Conservation (phyloP, 2,329 filamentous ascomycete genomes). For the Dothideomycetes sp. region DNA sequence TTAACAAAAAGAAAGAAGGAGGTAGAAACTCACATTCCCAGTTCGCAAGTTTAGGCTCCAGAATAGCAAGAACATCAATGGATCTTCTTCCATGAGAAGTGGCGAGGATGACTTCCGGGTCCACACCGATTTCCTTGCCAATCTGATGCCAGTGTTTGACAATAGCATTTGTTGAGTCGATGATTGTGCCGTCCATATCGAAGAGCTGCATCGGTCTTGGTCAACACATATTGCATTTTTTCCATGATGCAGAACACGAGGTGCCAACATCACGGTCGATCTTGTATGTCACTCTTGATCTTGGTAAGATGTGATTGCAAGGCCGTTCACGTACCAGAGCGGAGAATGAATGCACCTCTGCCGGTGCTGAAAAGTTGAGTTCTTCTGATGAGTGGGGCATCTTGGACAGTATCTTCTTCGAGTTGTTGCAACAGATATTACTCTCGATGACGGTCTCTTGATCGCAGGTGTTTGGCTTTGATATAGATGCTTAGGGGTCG, state of each 20-base stretch:
- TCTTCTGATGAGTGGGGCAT: slow-evolving; percentile 23
- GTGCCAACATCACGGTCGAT: too few relatives aligned
- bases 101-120: slow-evolving; percentile 73
- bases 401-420: slow-evolving; percentile 10
- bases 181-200: slow-evolving; percentile 76
- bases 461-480: too few relatives aligned
- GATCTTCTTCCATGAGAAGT: slow-evolving; percentile 85
- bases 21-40: slow-evolving; percentile 83
- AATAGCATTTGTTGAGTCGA: slow-evolving; percentile 70
- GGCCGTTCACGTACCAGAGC: slow-evolving; percentile 31
- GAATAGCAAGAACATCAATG: slow-evolving; percentile 73
- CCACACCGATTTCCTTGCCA: slow-evolving; percentile 72
- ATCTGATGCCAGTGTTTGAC: slow-evolving; percentile 70
- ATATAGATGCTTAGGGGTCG: too few relatives aligned
- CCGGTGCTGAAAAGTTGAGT: slow-evolving; percentile 32
- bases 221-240: too few relatives aligned
- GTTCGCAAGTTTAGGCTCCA: slow-evolving; percentile 77
- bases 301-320: slow-evolving; percentile 1
- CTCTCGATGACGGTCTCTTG: too few relatives aligned
- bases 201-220: slow-evolving; percentile 51
- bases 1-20: slow-evolving; percentile 2
- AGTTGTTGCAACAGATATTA: too few relatives aligned
- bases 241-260: too few relatives aligned
- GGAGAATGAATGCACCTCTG: slow-evolving; percentile 32
- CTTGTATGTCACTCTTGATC: slow-evolving; percentile 1